These are phyloP conservation scores for Carex cristatella DNA, from an alignment of 176 grass and related monocot species.

Conservation along the genomic window DNA sequence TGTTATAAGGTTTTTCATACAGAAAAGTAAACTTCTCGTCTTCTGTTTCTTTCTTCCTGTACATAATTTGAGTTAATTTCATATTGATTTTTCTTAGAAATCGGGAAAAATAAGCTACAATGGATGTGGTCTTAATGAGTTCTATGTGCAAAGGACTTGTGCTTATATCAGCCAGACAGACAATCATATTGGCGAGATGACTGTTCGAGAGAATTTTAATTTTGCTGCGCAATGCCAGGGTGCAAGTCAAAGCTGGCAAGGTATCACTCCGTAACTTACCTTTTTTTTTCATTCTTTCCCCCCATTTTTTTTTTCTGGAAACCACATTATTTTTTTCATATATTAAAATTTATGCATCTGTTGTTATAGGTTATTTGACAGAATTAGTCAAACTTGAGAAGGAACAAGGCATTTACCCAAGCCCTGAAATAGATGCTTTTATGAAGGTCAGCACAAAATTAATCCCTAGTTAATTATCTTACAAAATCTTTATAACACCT, in stretches of 20 bases:
- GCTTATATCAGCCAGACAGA: constrained; percentile 83
- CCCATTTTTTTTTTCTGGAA: constrained; percentile 6
- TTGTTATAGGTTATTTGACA: constrained; percentile 48
- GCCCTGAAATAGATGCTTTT: constrained; percentile 73
- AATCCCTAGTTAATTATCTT: not conserved
- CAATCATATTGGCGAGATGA: constrained; percentile 64
- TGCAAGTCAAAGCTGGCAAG: constrained; percentile 52
- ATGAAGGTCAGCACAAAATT: constrained; percentile 52
- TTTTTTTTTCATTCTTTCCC: not conserved
- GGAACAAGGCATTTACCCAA: constrained; percentile 41
- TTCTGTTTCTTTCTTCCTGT: not conserved
- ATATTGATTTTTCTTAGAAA: constrained; percentile 29
- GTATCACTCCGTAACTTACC: constrained; percentile 10
- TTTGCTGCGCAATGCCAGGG: constrained; percentile 71
- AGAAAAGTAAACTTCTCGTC: not conserved
- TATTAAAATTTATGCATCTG: constrained; percentile 7
- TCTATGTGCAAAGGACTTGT: constrained; percentile 61
- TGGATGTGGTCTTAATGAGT: constrained; percentile 40
- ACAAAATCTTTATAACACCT: not conserved
- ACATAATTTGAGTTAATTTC: not conserved
- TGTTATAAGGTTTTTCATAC: not conserved
- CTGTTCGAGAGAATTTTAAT: constrained; percentile 67
- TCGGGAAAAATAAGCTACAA: constrained; percentile 54
- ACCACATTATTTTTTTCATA: not conserved
- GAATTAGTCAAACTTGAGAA: constrained; percentile 51